These are phyloP conservation scores for Macaranga tanarius DNA, from an alignment of 441 rosid genomes.

Conservation along the genomic window DNA sequence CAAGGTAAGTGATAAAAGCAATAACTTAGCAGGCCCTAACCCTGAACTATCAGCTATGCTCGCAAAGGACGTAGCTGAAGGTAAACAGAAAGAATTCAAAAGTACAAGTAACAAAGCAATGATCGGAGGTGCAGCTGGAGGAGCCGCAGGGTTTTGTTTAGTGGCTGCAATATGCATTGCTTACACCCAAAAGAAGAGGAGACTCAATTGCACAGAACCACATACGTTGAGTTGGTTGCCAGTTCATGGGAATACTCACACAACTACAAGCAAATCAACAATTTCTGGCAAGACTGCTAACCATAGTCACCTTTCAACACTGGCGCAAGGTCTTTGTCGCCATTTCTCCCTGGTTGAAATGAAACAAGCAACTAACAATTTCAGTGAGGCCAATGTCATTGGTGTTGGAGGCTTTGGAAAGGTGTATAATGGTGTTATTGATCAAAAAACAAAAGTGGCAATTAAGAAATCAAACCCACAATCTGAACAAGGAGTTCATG, in stretches of 20 bases:
- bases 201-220: conserved; percentile 28
- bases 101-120: conserved; percentile 13
- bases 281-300: conserved; percentile 41
- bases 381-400: conserved; percentile 55
- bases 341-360: conserved; percentile 58
- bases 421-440: conserved; percentile 64
- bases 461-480: conserved; percentile 66
- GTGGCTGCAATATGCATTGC: conserved; percentile 44
- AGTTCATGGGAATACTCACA: conserved; percentile 42
- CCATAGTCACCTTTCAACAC: conserved; percentile 42
- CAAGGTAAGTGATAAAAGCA: conserved; percentile 40
- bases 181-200: conserved; percentile 37
- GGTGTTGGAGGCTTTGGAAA: conserved; percentile 83
- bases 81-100: conserved; percentile 1
- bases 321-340: conserved; percentile 63
- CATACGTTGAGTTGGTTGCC: conserved; percentile 61
- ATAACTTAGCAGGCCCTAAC: conserved; percentile 56
- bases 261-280: conserved; percentile 43
- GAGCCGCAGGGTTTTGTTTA: conserved; percentile 47
- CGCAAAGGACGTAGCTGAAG: conserved; percentile 23
- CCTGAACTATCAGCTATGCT: conserved; percentile 55
- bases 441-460: conserved; percentile 50
- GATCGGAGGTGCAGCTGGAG: conserved; percentile 58
- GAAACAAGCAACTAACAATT: conserved; percentile 50
- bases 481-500: conserved; percentile 75